Evolutionary conservation across 2,329 filamentous ascomycete species (phyloP).

Genomic region (Ascochyta pisi): DNA sequence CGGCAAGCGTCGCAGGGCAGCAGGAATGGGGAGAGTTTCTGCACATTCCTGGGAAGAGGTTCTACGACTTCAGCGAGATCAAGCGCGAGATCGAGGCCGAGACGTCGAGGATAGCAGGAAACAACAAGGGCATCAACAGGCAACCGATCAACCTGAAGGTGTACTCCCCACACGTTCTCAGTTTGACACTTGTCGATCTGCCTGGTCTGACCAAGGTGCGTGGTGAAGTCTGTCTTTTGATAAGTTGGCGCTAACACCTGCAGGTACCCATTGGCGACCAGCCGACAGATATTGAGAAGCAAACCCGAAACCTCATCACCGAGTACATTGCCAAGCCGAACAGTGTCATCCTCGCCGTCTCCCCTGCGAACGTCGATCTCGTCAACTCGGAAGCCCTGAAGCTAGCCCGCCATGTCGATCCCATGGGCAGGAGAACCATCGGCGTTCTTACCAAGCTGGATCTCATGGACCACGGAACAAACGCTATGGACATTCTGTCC

Average conservation of each 20-base stretch:
- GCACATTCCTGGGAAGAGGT: slow-evolving; percentile 86
- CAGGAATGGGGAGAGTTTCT: slow-evolving; percentile 94
- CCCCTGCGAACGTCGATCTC: slow-evolving; percentile 95
- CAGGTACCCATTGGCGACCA: slow-evolving; percentile 97
- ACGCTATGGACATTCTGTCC: slow-evolving; percentile 96
- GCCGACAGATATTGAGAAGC: slow-evolving; percentile 96
- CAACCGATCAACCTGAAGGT: slow-evolving; percentile 98
- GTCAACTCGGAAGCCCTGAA: slow-evolving; percentile 98
- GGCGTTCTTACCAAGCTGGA: slow-evolving; percentile 97
- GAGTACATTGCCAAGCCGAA: slow-evolving; percentile 99
- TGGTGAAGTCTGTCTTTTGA: slow-evolving; percentile 9
- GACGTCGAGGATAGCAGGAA: slow-evolving; percentile 91
- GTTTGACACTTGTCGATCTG: slow-evolving; percentile 93
- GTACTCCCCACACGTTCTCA: slow-evolving; percentile 95
- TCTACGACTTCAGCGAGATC: slow-evolving; percentile 90
- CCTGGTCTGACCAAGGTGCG: slow-evolving; percentile 91
- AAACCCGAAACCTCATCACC: slow-evolving; percentile 93
- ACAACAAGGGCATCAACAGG: slow-evolving; percentile 97
- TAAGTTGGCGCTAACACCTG: slow-evolving; percentile 34
- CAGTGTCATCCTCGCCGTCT: slow-evolving; percentile 96
- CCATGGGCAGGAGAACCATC: slow-evolving; percentile 91
- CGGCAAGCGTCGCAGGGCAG: slow-evolving; percentile 72
- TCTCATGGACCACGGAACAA: slow-evolving; percentile 98
- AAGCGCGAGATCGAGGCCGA: slow-evolving; percentile 97
- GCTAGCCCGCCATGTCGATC: slow-evolving; percentile 94